Percentiles rank a stretch among this genome's conserved stretches.
These are phyloP conservation scores for Aquilaria sinensis DNA, from an alignment of 345 rosid species.

Conservation along the genomic window DNA sequence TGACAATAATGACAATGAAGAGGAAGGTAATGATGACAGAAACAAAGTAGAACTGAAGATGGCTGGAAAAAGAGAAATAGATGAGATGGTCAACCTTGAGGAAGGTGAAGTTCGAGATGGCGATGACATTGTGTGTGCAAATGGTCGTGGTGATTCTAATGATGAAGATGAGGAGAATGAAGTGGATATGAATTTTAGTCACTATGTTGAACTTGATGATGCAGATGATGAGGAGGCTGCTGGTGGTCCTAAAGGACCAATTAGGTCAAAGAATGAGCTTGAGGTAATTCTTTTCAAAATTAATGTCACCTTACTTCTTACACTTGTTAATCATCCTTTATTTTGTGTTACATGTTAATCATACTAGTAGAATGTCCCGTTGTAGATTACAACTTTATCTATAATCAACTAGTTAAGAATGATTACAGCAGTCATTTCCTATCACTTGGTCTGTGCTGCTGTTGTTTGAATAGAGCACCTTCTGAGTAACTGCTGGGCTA, in stretches of 20 bases:
- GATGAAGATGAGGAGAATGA: slow-evolving; percentile 32
- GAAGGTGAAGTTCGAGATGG: slow-evolving; percentile 38
- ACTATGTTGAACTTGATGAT: slow-evolving; percentile 35
- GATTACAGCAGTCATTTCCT: too few relatives aligned
- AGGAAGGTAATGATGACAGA: too few relatives aligned
- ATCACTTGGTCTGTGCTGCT: too few relatives aligned
- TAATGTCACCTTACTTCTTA: too few relatives aligned
- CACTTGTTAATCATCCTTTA: too few relatives aligned
- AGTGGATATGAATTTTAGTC: slow-evolving; percentile 43
- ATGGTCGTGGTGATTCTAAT: slow-evolving; percentile 16
- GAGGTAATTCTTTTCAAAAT: slow-evolving; percentile 31
- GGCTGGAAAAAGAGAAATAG: slow-evolving; percentile 16
- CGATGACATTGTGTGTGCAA: slow-evolving; percentile 16
- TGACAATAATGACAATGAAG: too few relatives aligned
- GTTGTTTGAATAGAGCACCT: too few relatives aligned
- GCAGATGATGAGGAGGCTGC: slow-evolving; percentile 40
- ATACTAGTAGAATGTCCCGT: too few relatives aligned
- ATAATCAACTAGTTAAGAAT: too few relatives aligned
- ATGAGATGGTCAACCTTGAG: slow-evolving; percentile 23
- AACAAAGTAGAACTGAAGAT: slow-evolving; percentile 14
- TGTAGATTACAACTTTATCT: too few relatives aligned
- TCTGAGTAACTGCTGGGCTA: too few relatives aligned
- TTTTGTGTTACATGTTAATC: too few relatives aligned
- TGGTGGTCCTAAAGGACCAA: slow-evolving; percentile 37
- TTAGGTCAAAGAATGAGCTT: slow-evolving; percentile 81